Evolutionary conservation across 108 stramenopile genomes (phyloP).

Genomic region (Nitzschia sp.): DNA sequence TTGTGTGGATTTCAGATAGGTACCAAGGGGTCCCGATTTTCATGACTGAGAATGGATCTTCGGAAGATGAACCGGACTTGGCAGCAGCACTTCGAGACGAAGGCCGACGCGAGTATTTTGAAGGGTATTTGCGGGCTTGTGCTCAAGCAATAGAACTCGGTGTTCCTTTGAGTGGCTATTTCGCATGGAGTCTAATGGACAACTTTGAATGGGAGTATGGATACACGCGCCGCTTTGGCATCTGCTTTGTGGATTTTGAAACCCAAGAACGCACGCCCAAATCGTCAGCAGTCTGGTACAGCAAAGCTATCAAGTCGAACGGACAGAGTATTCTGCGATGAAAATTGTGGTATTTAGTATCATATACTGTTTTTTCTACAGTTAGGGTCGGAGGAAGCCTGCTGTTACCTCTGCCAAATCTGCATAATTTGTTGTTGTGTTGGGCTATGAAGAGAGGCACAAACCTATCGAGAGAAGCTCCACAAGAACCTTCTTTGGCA

Average conservation of each 20-base stretch:
- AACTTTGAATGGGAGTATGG: constrained; percentile 97
- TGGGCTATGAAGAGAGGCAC: constrained; percentile 1
- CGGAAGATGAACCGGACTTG: constrained; percentile 61
- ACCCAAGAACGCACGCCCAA: constrained; percentile 85
- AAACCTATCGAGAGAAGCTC: constrained; percentile 2
- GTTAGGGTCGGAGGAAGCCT: no score
- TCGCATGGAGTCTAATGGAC: constrained; percentile 93
- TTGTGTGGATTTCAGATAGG: constrained; percentile 68
- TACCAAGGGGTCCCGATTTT: constrained; percentile 63
- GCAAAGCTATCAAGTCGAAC: constrained; percentile 47
- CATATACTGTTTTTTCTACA: no score
- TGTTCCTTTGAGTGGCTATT: constrained; percentile 87
- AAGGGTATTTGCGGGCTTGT: constrained; percentile 68
- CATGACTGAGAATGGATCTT: constrained; percentile 83
- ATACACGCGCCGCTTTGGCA: constrained; percentile 83
- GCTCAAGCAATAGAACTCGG: constrained; percentile 69
- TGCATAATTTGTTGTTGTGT: no score
- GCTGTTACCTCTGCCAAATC: no score
- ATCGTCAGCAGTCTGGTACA: constrained; percentile 72
- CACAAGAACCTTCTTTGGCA: constrained; percentile 26
- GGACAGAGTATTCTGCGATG: constrained; percentile 43
- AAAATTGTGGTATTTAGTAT: neutral
- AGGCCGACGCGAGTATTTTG: constrained; percentile 58
- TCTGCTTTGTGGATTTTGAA: constrained; percentile 87
- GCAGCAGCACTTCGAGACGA: constrained; percentile 56